Evolutionary conservation across 2,329 filamentous ascomycete species (phyloP).

Genomic region (Dothiorella sarmentorum): DNA sequence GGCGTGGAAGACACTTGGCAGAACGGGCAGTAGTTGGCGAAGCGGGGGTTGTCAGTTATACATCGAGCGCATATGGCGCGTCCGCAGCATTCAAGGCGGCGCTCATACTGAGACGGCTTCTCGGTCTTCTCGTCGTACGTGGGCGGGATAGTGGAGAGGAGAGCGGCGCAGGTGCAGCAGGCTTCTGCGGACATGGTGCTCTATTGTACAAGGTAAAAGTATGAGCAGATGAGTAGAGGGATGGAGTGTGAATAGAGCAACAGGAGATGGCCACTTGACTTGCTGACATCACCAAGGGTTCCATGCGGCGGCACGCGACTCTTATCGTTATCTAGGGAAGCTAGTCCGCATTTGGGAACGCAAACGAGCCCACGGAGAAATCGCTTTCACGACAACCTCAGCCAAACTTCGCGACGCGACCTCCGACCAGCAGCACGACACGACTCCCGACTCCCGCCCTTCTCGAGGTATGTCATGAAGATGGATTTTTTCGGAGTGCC

Average conservation of each 20-base stretch:
- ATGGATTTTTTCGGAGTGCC: conserved; percentile 36
- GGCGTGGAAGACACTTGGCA: conserved; percentile 68
- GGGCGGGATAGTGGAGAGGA: conserved; percentile 55
- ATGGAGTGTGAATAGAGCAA: too few relatives aligned
- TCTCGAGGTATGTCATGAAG: conserved; percentile 37
- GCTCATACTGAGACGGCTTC: conserved; percentile 59
- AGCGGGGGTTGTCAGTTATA: conserved; percentile 65
- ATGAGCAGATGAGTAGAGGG: too few relatives aligned
- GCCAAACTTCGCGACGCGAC: conserved; percentile 4
- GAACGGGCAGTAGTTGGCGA: conserved; percentile 66
- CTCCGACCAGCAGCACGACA: conserved; percentile 10
- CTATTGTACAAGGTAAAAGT: background rate
- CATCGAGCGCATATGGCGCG: conserved; percentile 70
- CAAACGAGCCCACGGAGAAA: conserved; percentile 13
- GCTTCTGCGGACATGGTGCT: conserved; percentile 38
- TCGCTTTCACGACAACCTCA: background rate
- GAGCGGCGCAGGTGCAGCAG: conserved; percentile 68
- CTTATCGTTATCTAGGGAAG: background rate
- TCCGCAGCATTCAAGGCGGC: conserved; percentile 64
- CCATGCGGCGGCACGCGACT: background rate
- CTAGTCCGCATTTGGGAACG: background rate
- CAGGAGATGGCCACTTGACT: background rate
- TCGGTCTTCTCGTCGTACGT: conserved; percentile 55
- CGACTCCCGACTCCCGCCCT: conserved; percentile 23
- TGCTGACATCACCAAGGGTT: conserved; percentile 9